Evolutionary conservation across 345 rosid species (phyloP).

Genomic region (Gossypium sturtianum): DNA sequence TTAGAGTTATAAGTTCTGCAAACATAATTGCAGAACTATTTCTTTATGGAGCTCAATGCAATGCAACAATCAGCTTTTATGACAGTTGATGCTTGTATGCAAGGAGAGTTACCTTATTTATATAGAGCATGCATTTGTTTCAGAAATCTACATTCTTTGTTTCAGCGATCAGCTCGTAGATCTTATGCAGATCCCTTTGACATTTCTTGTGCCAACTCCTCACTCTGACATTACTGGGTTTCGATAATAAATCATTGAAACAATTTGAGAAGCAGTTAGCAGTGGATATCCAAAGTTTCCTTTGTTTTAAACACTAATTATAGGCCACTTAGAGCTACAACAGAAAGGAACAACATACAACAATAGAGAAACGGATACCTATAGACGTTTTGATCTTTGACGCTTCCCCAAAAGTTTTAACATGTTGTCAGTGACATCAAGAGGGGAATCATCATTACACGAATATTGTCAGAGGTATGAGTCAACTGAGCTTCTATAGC

Average conservation of each 20-base stretch:
- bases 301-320: not conserved
- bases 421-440: slow-evolving; percentile 93
- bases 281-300: not conserved
- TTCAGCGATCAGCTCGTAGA: not conserved
- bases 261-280: not conserved
- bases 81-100: not conserved
- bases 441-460: slow-evolving; percentile 42
- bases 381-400: slow-evolving; percentile 40
- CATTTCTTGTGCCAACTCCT: not conserved
- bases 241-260: not conserved
- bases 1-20: too few relatives aligned
- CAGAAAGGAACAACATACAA: not conserved
- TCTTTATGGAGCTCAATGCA: not conserved
- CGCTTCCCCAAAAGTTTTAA: slow-evolving; percentile 79
- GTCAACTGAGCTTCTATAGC: slow-evolving; percentile 84
- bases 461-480: slow-evolving; percentile 51
- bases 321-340: not conserved
- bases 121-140: not conserved
- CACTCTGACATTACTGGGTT: not conserved
- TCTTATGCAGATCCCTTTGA: too few relatives aligned
- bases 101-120: not conserved
- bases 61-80: not conserved
- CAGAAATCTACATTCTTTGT: not conserved
- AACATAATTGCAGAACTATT: not conserved
- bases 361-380: not conserved